Evolutionary conservation across 169 alveolate species (phyloP).

Genomic region (Theileria equi): DNA sequence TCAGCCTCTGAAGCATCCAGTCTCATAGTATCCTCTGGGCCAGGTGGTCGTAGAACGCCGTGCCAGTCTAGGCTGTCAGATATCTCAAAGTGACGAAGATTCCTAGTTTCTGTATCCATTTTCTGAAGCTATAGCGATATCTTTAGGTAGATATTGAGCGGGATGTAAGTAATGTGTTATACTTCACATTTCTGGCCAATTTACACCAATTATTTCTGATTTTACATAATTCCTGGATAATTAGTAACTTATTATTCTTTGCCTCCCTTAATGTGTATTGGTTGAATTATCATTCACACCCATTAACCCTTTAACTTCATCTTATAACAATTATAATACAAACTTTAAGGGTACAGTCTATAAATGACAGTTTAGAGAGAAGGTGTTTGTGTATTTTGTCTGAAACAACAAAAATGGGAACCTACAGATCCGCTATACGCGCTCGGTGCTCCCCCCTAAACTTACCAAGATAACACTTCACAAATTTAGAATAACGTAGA

Average conservation of each 20-base stretch:
- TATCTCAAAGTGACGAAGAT: slow-evolving; percentile 32
- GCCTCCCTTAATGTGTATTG: background rate
- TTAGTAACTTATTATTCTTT: background rate
- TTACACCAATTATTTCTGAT: background rate
- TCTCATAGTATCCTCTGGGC: slow-evolving; percentile 28
- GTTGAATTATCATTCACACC: background rate
- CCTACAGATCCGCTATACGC: too few relatives aligned
- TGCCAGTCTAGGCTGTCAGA: slow-evolving; percentile 64
- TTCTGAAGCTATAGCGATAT: too few relatives aligned
- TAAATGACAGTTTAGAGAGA: too few relatives aligned
- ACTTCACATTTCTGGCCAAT: background rate
- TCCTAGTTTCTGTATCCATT: slow-evolving; percentile 21
- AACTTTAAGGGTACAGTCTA: too few relatives aligned
- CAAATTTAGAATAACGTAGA: too few relatives aligned
- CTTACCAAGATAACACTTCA: too few relatives aligned
- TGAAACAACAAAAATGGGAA: too few relatives aligned
- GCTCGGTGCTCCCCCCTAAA: too few relatives aligned
- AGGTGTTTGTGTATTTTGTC: too few relatives aligned
- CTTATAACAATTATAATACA: too few relatives aligned
- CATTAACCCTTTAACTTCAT: too few relatives aligned
- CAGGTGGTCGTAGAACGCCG: slow-evolving; percentile 61
- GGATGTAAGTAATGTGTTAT: background rate
- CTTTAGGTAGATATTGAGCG: too few relatives aligned
- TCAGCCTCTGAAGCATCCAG: slow-evolving; percentile 63
- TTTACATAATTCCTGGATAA: background rate